Base-by-base conservation (phyloP, 2,329 filamentous ascomycete genomes). In the Coniochaeta ligniaria region DNA sequence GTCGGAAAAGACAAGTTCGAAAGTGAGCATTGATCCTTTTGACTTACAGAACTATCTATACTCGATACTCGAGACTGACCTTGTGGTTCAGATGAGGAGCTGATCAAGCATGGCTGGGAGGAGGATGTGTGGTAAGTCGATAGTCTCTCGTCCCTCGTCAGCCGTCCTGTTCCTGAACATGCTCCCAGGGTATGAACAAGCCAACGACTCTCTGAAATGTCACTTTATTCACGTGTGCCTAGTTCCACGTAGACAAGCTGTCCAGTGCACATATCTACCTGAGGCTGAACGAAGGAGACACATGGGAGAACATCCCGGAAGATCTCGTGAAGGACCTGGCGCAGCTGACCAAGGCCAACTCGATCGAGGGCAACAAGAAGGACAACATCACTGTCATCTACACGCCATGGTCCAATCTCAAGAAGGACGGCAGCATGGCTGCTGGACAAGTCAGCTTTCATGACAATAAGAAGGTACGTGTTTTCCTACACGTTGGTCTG, bases 1-100 rank as follows among this genome's bases (percentile, higher is more conserved):
- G 92, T 97, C 62, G 95, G 95, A 75, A 99, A 98, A 76, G 95
- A 99, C 81, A 99, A 99, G 78, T 93, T 95, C 68, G 95, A 99
- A 80, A 99, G 95, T 97, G 64, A 43, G 67, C 17, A 43, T 45
- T 20, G n/a, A n/a, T n/a, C n/a, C n/a, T n/a, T n/a, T n/a, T n/a
- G 38, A n/a, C 22, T 56, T 22, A n/a, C 16, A n/a, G 17, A 41
- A 41, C 17, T 41, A n/a, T n/a, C 5, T n/a, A 61, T 63, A 57
- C 54, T 54, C 33, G 20, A 16, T 22, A 41, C 22, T 54, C 35
- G 31, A 12, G 50, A 50, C 33, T 59, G 35, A 59, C 58, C 35
- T 54, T 14, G 12, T 54, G 31, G 31, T n/a, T 52, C 72, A 99
- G 95, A 98, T 78, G 95, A 99, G 82, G 92, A 96, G 67, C 77